phyloP scores from a whole-genome alignment of 805 yeast species.

The Saitoella complicata region DNA sequence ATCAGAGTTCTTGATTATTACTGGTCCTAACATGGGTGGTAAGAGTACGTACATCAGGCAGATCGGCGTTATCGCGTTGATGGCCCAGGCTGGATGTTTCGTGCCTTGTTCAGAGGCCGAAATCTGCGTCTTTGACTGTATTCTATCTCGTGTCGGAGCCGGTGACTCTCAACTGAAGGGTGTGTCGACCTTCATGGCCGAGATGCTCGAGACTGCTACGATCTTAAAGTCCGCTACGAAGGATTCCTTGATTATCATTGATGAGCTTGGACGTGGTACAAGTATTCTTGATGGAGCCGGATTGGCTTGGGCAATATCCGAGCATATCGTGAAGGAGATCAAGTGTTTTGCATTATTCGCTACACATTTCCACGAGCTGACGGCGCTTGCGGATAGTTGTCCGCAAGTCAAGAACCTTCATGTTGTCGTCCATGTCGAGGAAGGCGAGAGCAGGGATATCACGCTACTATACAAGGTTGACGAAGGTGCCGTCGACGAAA shows the following conservation, averaged over 20 bases:
- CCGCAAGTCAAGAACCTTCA: slow-evolving; percentile 63
- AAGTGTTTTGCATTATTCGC: slow-evolving; percentile 80
- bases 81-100: slow-evolving; percentile 83
- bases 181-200: slow-evolving; percentile 90
- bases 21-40: slow-evolving; percentile 98
- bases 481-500: slow-evolving; percentile 86
- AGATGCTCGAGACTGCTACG: slow-evolving; percentile 86
- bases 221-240: slow-evolving; percentile 65
- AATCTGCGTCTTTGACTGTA: slow-evolving; percentile 72
- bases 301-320: slow-evolving; percentile 90
- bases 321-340: slow-evolving; percentile 54
- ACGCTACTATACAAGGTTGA: slow-evolving; percentile 88
- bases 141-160: slow-evolving; percentile 95
- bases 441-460: slow-evolving; percentile 39
- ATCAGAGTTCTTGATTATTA: slow-evolving; percentile 64
- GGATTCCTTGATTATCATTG: slow-evolving; percentile 73
- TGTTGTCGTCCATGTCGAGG: slow-evolving; percentile 77
- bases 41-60: slow-evolving; percentile 87
- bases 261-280: slow-evolving; percentile 92
- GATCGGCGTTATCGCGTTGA: slow-evolving; percentile 66
- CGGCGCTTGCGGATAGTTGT: slow-evolving; percentile 50
- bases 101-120: slow-evolving; percentile 71
- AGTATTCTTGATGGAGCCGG: slow-evolving; percentile 95
- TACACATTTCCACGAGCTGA: slow-evolving; percentile 93
- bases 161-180: slow-evolving; percentile 96